Evolutionary conservation across 2,329 filamentous ascomycete genomes (phyloP), one percentile per base, ranked within the genome.

Genomic region (Corynespora cassiicola): DNA sequence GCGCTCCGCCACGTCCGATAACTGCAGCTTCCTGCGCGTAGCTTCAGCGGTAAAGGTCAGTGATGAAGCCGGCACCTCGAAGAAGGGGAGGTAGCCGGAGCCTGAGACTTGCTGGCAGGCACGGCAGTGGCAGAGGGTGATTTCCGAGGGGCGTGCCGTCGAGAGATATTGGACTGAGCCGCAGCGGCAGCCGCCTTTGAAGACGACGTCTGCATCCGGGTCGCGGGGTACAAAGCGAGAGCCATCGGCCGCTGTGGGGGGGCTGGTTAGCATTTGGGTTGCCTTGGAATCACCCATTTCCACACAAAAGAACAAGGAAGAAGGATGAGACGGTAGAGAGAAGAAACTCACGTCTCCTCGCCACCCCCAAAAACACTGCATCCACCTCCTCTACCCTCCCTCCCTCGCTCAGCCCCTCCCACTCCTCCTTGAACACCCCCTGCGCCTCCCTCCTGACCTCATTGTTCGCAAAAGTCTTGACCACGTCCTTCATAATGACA

Each of bases 41-140:
- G 63, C 41, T 7, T 50, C 35, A 16, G 47, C 37, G 28, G 60
- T 62, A 34, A 66, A 73, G 7, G 53, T 63, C 26, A 78, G 45
- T 17, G 61, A 45, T 6, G 50, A 39, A 23, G 42, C 45, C 1
- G 66, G 56, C 25, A 77, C 69, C 7, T 61, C 42, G 6, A 65
- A 61, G 43, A 75, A 78, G 3, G 70, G 63, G 22, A 76, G 58
- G 40, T 67, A 78, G 2, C 69, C 68, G 3, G 68, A 70, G 9
- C 76, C 75, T 2, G 75, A 72, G 24, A 75, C 44, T 50, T 73
- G 72, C 39, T 75, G 74, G 45, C 76, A 80, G 25, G 69, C 70
- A n/a, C 55, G 58, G 50, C 76, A 79, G 52, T 78, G 68, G 54
- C 75, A 79, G 38, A 71, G 56, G 12, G 60, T 64, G 18, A 75